Evolutionary conservation across 2,329 filamentous ascomycete species (phyloP), one percentile per base, ranked within the genome.

Genomic region (Hypoxylon sp.): DNA sequence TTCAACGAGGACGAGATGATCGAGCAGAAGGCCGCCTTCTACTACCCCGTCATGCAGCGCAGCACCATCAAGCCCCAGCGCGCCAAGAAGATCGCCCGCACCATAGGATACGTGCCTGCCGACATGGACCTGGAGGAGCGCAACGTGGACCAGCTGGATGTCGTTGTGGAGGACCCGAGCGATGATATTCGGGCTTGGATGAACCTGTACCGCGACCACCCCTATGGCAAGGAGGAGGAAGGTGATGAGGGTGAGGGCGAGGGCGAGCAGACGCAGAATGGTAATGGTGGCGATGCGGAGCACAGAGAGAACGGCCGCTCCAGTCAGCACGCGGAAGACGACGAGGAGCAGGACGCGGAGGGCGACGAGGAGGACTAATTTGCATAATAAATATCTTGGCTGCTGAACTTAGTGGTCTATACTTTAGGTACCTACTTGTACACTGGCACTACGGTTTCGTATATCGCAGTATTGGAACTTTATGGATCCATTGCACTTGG

Each of bases 31-130:
- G 89, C 85, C 6, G 87, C 86, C 11, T 91, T 89, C 78, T 92
- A 91, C 79, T 92, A 91, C 73, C 90, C 90, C 3, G 84, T 92
- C 69, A 87, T 91, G 80, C 88, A 91, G 78, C 86, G 88, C 59
- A 87, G 85, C 51, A 83, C 84, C 21, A 87, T 92, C 73, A 84
- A 88, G 48, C 88, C 88, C 31, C 88, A 90, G 78, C 85, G 89
- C 64, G 86, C 84, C 67, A 90, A 88, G 82, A 89, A 89, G 75
- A 89, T 90, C 70, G 84, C 87, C 50, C 85, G 86, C 51, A 86
- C 82, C 32, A 81, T 81, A 48, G 85, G 83, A 63, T 76, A 84
- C 29, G 73, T 61, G n/a, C 57, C 67, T 10, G 60, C 72, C 31
- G 83, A 85, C 37, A 82, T 85, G 58, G 82, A 85, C 62, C 37